Conservation (phyloP, 2,329 filamentous ascomycete species). For the Cladosporium austrohemisphaericum region DNA sequence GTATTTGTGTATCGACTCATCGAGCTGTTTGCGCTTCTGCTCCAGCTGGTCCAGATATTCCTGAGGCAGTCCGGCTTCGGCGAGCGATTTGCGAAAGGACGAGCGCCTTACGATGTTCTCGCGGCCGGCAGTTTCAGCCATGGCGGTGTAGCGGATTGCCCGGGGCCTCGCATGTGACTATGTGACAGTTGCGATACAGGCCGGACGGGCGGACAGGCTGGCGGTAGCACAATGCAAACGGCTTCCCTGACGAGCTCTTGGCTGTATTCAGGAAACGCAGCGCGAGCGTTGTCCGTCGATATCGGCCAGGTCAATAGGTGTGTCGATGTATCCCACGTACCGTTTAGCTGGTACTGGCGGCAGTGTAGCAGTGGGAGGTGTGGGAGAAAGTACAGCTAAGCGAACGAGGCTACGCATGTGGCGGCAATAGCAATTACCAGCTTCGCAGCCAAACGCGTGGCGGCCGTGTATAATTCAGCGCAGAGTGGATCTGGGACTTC, state of each 20-base stretch:
- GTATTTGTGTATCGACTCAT: conserved; percentile 38
- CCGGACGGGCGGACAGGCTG: background rate
- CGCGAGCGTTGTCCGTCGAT: too few species aligned
- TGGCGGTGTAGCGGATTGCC: conserved; percentile 4
- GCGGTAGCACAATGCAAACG: too few species aligned
- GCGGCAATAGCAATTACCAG: conserved; percentile 9
- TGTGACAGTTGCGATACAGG: conserved; percentile 1
- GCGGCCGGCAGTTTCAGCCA: conserved; percentile 14
- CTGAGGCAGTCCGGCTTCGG: conserved; percentile 25
- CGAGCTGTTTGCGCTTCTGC: conserved; percentile 34
- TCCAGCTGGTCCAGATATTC: conserved; percentile 33
- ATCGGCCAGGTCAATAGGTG: too few species aligned
- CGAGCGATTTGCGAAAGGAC: conserved; percentile 21
- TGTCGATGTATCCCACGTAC: background rate
- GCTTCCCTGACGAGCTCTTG: too few species aligned
- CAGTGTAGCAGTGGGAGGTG: background rate
- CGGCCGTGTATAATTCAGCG: background rate
- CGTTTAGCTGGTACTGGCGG: conserved; percentile 3
- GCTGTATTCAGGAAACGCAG: too few species aligned
- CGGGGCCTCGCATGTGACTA: conserved; percentile 8
- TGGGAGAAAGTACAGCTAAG: conserved; percentile 6
- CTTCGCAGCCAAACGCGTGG: conserved; percentile 1
- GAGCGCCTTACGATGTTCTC: conserved; percentile 17
- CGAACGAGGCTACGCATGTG: conserved; percentile 5
- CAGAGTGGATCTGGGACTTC: background rate